Conservation (phyloP, 164 flowering plant species). For the Liquidambar formosana region DNA sequence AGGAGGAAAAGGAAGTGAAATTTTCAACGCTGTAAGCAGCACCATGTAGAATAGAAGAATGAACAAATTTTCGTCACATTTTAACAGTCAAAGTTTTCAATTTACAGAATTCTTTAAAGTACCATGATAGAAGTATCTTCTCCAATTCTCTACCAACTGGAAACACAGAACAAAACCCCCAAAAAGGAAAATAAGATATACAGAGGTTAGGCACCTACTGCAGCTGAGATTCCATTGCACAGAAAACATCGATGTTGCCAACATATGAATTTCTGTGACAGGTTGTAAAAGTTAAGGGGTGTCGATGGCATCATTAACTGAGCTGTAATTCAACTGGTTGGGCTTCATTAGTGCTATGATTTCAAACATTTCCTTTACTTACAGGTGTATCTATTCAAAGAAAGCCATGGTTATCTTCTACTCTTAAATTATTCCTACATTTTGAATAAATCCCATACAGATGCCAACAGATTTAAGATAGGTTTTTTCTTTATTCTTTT, state of each 20-base stretch:
- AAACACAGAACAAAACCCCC: background rate
- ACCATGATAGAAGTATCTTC: background rate
- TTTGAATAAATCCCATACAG: background rate
- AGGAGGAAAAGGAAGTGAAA: background rate
- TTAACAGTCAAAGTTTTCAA: background rate
- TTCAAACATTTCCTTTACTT: no score
- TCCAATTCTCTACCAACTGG: background rate
- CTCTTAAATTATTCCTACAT: no score
- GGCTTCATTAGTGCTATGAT: no score
- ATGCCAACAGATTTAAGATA: background rate
- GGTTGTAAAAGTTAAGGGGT: conserved; percentile 45
- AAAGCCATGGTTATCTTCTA: no score
- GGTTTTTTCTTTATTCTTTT: no score
- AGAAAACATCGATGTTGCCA: conserved; percentile 73
- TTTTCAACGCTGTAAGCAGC: background rate
- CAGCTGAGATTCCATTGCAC: conserved; percentile 79
- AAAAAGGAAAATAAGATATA: background rate
- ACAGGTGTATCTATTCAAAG: conserved; percentile 95
- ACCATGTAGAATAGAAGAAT: background rate
- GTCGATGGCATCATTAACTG: conserved; percentile 94
- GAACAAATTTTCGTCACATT: background rate
- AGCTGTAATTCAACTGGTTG: conserved; percentile 96
- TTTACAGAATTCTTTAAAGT: no score
- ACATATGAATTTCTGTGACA: conserved; percentile 76
- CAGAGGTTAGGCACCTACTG: conserved; percentile 55